Base-by-base conservation (phyloP, 768 basidiomycete species). In the Pleurotus tuoliensis region DNA sequence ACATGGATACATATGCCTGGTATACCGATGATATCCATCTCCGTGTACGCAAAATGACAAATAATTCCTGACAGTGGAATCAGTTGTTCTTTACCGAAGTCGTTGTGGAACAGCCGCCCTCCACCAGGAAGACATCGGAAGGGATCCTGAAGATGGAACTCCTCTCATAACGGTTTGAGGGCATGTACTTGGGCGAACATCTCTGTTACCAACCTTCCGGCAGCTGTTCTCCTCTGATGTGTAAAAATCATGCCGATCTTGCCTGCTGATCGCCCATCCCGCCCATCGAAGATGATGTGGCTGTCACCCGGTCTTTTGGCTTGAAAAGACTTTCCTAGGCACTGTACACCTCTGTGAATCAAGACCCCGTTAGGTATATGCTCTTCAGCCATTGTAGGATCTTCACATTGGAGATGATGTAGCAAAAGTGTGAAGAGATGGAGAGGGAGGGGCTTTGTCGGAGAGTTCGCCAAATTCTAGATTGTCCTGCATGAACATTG, bases 51-150 rank as follows among this genome's bases (percentile, higher is more conserved):
- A 45, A 58, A 61, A 56, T 63, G 60, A 22, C 52, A 61, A n/a
- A 47, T 16, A 34, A 63, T 54, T 4, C 61, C 52, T 8, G 5
- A 61, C 55, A 43, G 48, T 41, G 22, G 3, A 20, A 63, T 15
- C 1, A 56, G 30, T 7, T 47, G 20, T 13, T 51, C 13, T 16
- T 12, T 12, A 6, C 13, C 25, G 34, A 47, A 37, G 8, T 47
- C 8, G 9, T 45, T 45, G 39, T 64, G 62, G 44, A 63, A 58
- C 2, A 66, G 16, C 5, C 55, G 54, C 30, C 65, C 59, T 4
- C 61, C 60, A 8, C 49, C 51, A 3, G 56, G 56, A 39, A 56
- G 57, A 2, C 15, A 5, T 41, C 56, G 52, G 46, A 58, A 66
- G 9, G 9, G 27, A 59, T 61, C 57, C 22, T 24, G 34, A 20